phyloP scores from a whole-genome alignment of 306 rosid genomes.

The Quercus engelmannii region DNA sequence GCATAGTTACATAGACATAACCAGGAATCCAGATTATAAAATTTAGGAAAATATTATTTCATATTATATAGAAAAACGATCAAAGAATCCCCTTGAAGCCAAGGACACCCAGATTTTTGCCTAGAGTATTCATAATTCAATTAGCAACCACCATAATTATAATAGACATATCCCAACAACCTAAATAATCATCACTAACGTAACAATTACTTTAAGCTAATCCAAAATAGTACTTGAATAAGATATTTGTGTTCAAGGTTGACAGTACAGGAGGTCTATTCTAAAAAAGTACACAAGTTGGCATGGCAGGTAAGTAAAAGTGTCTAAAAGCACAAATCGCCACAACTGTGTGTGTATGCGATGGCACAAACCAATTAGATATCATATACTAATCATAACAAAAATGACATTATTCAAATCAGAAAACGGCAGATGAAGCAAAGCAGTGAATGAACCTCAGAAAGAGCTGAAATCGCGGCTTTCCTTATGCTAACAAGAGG shows the following conservation, averaged over 20 bases:
- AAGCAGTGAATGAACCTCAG: slow-evolving; percentile 46
- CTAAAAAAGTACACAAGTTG: background rate
- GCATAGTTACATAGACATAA: background rate
- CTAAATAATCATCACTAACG: background rate
- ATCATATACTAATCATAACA: background rate
- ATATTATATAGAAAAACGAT: background rate
- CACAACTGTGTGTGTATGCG: background rate
- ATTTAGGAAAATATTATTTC: background rate
- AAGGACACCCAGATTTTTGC: background rate
- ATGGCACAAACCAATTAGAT: background rate
- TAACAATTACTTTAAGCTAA: background rate
- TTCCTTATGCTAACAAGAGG: slow-evolving; percentile 90
- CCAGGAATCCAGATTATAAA: background rate
- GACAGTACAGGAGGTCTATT: background rate
- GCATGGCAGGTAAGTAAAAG: background rate
- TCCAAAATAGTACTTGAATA: background rate
- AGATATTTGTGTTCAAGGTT: background rate
- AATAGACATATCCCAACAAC: background rate
- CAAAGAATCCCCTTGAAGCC: background rate
- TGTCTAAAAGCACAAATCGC: background rate
- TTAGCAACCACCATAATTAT: background rate
- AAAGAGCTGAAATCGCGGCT: slow-evolving; percentile 74
- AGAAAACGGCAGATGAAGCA: background rate
- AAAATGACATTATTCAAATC: background rate
- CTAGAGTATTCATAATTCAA: background rate